phyloP scores from a whole-genome alignment of 2,329 filamentous ascomycete species.

The Fusarium veterinarium region DNA sequence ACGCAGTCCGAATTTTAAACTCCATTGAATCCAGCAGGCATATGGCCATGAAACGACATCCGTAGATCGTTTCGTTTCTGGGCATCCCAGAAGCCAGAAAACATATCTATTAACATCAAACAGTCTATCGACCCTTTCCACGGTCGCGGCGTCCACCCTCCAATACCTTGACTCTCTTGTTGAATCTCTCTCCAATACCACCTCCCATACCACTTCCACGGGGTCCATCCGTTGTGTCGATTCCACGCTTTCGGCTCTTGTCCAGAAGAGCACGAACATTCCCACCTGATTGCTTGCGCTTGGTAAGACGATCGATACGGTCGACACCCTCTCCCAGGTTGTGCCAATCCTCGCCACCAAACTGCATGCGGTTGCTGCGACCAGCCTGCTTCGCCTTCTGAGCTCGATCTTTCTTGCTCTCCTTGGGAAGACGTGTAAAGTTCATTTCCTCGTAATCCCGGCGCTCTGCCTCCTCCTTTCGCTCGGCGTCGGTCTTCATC shows the following conservation, averaged over 20 bases:
- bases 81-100: background rate
- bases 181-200: conserved; percentile 79
- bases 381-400: conserved; percentile 69
- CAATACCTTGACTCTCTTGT: conserved; percentile 72
- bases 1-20: background rate
- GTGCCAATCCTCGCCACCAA: conserved; percentile 93
- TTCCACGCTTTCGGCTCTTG: conserved; percentile 84
- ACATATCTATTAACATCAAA: conserved; percentile 15
- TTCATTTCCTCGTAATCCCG: conserved; percentile 92
- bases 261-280: conserved; percentile 75
- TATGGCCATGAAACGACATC: background rate
- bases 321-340: conserved; percentile 86
- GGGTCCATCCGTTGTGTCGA: conserved; percentile 75
- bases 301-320: conserved; percentile 85
- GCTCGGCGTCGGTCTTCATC: conserved; percentile 80
- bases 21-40: background rate
- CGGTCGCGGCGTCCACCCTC: conserved; percentile 59
- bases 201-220: conserved; percentile 69
- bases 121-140: conserved; percentile 54
- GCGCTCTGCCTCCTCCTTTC: conserved; percentile 81
- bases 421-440: conserved; percentile 85
- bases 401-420: conserved; percentile 86
- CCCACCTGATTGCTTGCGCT: conserved; percentile 69
- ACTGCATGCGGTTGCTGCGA: conserved; percentile 69
- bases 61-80: background rate